Percentiles rank a stretch among this genome's conserved stretches.
Evolutionary conservation across 306 rosid genomes (phyloP).

Genomic region (Malus sieversii): DNA sequence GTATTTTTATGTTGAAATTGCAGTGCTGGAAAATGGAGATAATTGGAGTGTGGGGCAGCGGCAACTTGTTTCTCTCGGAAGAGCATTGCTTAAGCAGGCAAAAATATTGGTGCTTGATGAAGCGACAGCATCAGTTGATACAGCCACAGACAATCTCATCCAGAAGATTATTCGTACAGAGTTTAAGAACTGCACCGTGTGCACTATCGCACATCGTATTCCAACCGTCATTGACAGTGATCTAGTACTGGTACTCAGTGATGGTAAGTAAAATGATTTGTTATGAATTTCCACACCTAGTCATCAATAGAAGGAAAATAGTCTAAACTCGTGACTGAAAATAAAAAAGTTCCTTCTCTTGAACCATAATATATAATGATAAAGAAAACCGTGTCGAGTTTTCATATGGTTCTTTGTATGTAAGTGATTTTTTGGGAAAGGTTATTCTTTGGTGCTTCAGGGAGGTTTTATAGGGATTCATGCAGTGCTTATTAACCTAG

Average conservation of each 20-base stretch:
- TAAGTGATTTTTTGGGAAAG: background rate
- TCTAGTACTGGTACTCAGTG: conserved; percentile 77
- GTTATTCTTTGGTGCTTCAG: background rate
- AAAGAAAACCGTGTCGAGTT: background rate
- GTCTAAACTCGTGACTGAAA: background rate
- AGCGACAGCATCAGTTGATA: conserved; percentile 96
- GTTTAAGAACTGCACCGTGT: conserved; percentile 80
- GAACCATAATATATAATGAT: background rate
- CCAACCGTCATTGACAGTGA: conserved; percentile 95
- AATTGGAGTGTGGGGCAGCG: conserved; percentile 99
- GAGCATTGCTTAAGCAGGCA: conserved; percentile 91
- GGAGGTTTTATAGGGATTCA: background rate
- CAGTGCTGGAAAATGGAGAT: conserved; percentile 99
- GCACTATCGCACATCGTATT: conserved; percentile 89
- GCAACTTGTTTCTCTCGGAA: conserved; percentile 88
- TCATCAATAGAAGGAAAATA: background rate
- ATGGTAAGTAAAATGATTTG: conserved; percentile 44
- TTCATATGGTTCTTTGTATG: background rate
- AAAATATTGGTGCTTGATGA: conserved; percentile 92
- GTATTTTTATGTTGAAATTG: conserved; percentile 16
- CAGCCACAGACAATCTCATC: conserved; percentile 84
- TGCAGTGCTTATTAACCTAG: background rate
- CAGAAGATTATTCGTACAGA: conserved; percentile 79
- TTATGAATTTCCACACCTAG: background rate
- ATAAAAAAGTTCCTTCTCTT: background rate